Evolutionary conservation across 192 early-diverging fungal species (phyloP).

Genomic region (Podila clonocystis): DNA sequence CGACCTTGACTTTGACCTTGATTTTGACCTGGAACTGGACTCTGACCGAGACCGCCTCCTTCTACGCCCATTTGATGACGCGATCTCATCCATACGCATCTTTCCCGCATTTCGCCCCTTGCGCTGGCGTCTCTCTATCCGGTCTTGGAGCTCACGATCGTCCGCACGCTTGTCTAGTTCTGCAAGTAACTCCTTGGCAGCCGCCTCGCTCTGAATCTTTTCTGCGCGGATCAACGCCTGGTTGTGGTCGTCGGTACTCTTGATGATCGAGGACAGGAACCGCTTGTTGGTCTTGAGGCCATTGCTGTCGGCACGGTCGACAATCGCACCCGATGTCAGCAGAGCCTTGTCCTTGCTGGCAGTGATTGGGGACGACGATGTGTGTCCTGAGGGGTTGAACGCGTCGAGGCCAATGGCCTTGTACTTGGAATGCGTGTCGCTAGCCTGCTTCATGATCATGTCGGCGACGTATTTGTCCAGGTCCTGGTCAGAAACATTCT

Average conservation of each 20-base stretch:
- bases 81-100: slow-evolving; percentile 23
- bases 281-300: slow-evolving; percentile 65
- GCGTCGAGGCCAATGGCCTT: slow-evolving; percentile 52
- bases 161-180: slow-evolving; percentile 22
- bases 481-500: slow-evolving; percentile 54
- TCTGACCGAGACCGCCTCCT: too few relatives aligned
- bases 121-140: too few relatives aligned
- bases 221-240: slow-evolving; percentile 58
- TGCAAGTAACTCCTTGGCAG: slow-evolving; percentile 32
- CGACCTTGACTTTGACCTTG: background rate
- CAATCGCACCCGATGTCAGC: slow-evolving; percentile 7
- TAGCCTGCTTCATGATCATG: slow-evolving; percentile 58
- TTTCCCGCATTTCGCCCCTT: background rate
- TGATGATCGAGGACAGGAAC: slow-evolving; percentile 65
- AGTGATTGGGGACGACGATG: background rate
- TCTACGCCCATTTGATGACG: too few relatives aligned
- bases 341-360: slow-evolving; percentile 1
- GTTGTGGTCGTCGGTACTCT: slow-evolving; percentile 64
- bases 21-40: background rate
- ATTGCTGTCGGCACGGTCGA: slow-evolving; percentile 48
- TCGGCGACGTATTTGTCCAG: slow-evolving; percentile 67
- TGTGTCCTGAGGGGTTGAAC: slow-evolving; percentile 29
- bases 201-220: slow-evolving; percentile 55
- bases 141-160: background rate
- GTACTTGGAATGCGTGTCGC: slow-evolving; percentile 47